Evolutionary conservation across 2,329 filamentous ascomycete genomes (phyloP).

Genomic region (Colletotrichum sp.): DNA sequence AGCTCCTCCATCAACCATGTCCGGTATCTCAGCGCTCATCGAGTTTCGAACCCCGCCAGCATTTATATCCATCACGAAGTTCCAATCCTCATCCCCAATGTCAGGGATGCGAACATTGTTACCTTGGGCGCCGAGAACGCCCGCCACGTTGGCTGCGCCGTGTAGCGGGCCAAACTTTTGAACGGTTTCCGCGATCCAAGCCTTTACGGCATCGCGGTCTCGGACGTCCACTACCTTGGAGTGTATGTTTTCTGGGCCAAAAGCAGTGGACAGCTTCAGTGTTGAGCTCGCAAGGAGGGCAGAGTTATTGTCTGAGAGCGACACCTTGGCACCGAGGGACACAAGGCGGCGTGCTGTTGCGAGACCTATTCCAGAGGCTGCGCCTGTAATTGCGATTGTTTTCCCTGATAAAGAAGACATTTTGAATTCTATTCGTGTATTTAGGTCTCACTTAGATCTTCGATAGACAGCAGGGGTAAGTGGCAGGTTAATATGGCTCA

Average conservation of each 20-base stretch:
- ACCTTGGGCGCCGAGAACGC: slow-evolving; percentile 19
- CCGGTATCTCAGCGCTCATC: slow-evolving; percentile 50
- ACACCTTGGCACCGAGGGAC: slow-evolving; percentile 46
- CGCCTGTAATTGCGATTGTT: slow-evolving; percentile 54
- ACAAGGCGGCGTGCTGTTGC: slow-evolving; percentile 49
- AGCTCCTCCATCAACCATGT: slow-evolving; percentile 41
- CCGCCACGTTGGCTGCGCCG: slow-evolving; percentile 45
- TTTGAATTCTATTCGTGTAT: fast-evolving
- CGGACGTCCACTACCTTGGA: slow-evolving; percentile 15
- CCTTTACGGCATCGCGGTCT: slow-evolving; percentile 14
- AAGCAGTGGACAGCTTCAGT: not conserved
- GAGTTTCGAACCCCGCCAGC: slow-evolving; percentile 54
- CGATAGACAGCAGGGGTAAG: not conserved
- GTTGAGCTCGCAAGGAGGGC: slow-evolving; percentile 28
- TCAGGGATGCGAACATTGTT: slow-evolving; percentile 23
- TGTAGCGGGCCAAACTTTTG: slow-evolving; percentile 40
- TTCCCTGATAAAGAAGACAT: slow-evolving; percentile 31
- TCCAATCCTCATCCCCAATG: slow-evolving; percentile 44
- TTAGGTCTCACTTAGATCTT: not conserved
- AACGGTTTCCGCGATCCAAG: slow-evolving; percentile 35
- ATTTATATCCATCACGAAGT: slow-evolving; percentile 47
- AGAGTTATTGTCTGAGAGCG: slow-evolving; percentile 51
- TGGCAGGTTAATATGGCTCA: not conserved
- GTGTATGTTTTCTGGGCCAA: not conserved
- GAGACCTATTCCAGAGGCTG: slow-evolving; percentile 53